phyloP scores from a whole-genome alignment of 768 basidiomycete genomes.

The Cystofilobasidium ferigula region DNA sequence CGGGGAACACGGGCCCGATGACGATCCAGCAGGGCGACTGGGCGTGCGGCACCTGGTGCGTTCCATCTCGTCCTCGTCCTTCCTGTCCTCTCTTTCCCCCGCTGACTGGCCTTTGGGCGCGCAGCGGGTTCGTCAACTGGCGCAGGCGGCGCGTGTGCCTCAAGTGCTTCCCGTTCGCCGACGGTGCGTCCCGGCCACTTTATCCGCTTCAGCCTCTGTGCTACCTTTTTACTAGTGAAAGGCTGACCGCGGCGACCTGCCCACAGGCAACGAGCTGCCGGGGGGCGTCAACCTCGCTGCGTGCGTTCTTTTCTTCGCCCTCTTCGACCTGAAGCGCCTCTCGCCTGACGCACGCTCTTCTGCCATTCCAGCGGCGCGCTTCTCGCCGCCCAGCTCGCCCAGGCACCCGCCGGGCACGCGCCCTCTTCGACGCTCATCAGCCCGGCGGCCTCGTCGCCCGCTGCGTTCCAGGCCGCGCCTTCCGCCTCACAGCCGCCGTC shows the following conservation, averaged over 20 bases:
- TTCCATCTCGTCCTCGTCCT: background rate
- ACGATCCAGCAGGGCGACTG: slow-evolving; percentile 13
- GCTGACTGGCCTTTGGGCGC: background rate
- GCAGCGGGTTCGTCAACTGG: slow-evolving; percentile 21
- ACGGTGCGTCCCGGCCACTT: background rate
- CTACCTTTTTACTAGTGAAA: background rate
- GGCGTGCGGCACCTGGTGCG: slow-evolving; percentile 6
- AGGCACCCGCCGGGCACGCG: background rate
- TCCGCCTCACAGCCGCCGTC: too few relatives aligned
- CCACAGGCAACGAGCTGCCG: slow-evolving; percentile 7
- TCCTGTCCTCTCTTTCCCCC: background rate
- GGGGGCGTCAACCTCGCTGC: slow-evolving; percentile 13
- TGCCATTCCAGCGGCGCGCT: background rate
- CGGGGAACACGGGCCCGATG: slow-evolving; percentile 13
- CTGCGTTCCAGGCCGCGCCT: too few relatives aligned
- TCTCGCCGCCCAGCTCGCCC: slow-evolving; percentile 13
- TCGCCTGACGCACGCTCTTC: background rate
- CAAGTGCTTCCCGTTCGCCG: slow-evolving; percentile 14
- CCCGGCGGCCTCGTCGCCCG: background rate
- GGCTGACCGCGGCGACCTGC: background rate
- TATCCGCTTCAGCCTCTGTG: background rate
- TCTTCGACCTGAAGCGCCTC: background rate
- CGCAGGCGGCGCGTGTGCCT: slow-evolving; percentile 12
- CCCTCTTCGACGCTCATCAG: background rate
- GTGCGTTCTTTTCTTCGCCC: background rate